Percentiles rank a stretch among this genome's conserved stretches.
Evolutionary conservation across 2,329 filamentous ascomycete species (phyloP).

Genomic region (Exophiala dermatitidis): DNA sequence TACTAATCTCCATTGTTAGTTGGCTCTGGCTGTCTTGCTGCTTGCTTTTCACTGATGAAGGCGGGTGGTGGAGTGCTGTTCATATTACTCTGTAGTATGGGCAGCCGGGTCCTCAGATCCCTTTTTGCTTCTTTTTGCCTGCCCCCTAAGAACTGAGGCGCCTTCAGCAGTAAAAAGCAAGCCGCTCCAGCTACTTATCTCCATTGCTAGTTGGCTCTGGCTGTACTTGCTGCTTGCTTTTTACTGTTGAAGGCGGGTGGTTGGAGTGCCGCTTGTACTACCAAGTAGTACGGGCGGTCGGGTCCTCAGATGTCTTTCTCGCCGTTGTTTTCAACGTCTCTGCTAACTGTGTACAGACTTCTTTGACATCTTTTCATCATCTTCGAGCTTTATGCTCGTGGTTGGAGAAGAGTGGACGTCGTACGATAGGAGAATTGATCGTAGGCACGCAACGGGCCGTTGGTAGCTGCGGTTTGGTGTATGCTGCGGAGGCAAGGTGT

Average conservation of each 20-base stretch:
- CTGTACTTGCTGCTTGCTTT: not conserved
- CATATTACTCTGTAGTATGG: not conserved
- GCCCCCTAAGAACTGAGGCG: not conserved
- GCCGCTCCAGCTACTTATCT: conserved; percentile 4
- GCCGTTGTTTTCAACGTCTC: not conserved
- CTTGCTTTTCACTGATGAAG: not conserved
- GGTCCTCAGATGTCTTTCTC: not conserved
- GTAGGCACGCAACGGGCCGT: too few species aligned
- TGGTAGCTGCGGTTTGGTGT: not conserved
- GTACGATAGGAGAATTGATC: not conserved
- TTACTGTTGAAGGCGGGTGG: not conserved
- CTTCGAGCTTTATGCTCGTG: conserved; percentile 17
- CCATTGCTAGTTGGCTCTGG: conserved; percentile 11
- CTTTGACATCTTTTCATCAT: conserved; percentile 17
- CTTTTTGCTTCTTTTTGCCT: not conserved
- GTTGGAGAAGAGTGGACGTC: conserved; percentile 16
- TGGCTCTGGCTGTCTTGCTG: conserved; percentile 1
- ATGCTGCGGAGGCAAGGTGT: not conserved
- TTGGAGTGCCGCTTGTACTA: not conserved
- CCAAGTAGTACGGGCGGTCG: not conserved
- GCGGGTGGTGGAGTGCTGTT: not conserved
- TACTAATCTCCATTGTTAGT: conserved; percentile 12
- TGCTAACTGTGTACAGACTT: conserved; percentile 3
- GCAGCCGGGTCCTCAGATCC: conserved; percentile 4
- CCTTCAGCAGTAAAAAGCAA: not conserved